Evolutionary conservation across 495 filamentous ascomycete genomes (phyloP).

Genomic region (Aspergillus hancockii): DNA sequence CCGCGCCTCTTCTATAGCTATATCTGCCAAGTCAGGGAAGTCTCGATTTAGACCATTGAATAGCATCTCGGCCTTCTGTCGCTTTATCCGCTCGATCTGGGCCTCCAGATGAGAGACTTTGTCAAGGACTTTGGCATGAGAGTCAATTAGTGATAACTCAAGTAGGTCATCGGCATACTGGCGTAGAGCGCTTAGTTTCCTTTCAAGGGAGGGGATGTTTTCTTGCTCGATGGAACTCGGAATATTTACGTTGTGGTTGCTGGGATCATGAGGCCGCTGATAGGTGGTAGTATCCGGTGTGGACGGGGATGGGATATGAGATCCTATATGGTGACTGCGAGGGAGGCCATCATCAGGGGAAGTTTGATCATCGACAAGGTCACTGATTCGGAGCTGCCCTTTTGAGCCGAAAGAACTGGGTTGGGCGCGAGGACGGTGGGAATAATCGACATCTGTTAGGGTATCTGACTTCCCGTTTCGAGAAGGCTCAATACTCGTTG

Average conservation of each 20-base stretch:
- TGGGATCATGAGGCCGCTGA: not conserved
- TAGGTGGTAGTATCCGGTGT: constrained; percentile 3
- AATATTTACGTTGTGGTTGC: not conserved
- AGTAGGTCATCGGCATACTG: constrained; percentile 19
- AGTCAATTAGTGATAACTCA: constrained; percentile 21
- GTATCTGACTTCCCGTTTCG: not conserved
- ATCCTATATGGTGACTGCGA: constrained; percentile 1
- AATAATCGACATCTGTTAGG: not conserved
- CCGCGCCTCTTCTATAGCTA: constrained; percentile 24
- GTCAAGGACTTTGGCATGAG: constrained; percentile 18
- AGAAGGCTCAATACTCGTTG: not conserved
- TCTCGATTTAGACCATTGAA: constrained; percentile 19
- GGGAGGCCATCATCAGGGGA: not conserved
- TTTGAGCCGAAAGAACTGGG: not conserved
- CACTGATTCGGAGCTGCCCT: constrained; percentile 19
- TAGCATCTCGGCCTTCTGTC: constrained; percentile 21
- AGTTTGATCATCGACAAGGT: constrained; percentile 15
- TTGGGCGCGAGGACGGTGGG: not conserved
- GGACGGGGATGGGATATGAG: not conserved
- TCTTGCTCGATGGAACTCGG: constrained; percentile 5
- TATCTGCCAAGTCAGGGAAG: constrained; percentile 23
- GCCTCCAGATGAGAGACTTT: constrained; percentile 16
- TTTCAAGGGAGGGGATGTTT: constrained; percentile 16
- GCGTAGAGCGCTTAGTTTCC: constrained; percentile 12
- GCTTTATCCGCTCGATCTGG: constrained; percentile 19